Evolutionary conservation across 2,329 filamentous ascomycete species (phyloP), one percentile per base, ranked within the genome.

Genomic region (Aspergillus sp.): DNA sequence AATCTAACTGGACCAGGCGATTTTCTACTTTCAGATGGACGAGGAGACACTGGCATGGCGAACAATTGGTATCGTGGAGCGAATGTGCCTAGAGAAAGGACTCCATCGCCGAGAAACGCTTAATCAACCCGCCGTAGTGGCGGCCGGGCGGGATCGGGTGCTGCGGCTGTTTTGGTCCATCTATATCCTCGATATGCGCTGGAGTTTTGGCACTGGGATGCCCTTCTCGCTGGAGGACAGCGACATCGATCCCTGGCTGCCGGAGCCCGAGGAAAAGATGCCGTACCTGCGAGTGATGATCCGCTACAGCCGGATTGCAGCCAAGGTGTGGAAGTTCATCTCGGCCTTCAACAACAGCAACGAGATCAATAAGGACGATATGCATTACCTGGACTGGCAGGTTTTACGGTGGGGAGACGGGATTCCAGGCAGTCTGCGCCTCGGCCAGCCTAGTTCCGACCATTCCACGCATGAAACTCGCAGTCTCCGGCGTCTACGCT

Each of bases 211-310:
- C 12, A 88, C 84, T 0, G 86, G 86, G 1, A 74, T 93, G 63
- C 86, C 86, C 0, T 93, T 85, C 58, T 78, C 82, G 1, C 64
- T 93, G 12, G 80, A 88, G 43, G 86, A 94, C 48, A 74, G 79
- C 4, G 86, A 93, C 49, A 84, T 94, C 37, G 86, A 93, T 46
- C 75, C 80, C 1, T 72, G 73, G 35, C 63, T 94, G 11, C 85
- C 84, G 2, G 78, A 82, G 48, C 86, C 86, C 4, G 85, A 60
- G 45, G 56, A 64, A 24, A 55, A 61, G 24, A 53, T 51, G 1
- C 83, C 83, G 0, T 93, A 89, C 47, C 67, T 94, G 1, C 76
- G 78, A n/a, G 78, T 80, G 24, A 93, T 94, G 84, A 82, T 93
- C 30, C 72, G 74, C 2, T 94, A 93, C 55, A 86, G 82, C 30